Base-by-base conservation (phyloP, 1,139 yeast species). In the Scheffersomyces parashehatae region DNA sequence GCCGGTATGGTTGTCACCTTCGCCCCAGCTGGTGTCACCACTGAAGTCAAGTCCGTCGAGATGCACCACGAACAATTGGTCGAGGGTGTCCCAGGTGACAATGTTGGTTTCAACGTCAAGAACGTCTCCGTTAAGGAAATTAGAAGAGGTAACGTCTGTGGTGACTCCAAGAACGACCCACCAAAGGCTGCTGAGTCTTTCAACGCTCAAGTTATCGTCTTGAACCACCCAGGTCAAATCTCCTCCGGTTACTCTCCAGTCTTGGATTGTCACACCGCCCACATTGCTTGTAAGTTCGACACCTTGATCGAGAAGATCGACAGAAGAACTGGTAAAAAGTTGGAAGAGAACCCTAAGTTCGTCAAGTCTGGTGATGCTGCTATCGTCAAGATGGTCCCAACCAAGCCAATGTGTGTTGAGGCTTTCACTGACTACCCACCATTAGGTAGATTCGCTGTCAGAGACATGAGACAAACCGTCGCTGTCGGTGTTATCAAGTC, bases 401-500 rank as follows among this genome's bases (percentile, higher is more conserved):
- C 95, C 75, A 88, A 88, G 88, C 96, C 96, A 74, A 85, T 88
- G 95, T 88, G 95, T 81, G 96, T 88, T 74, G 96, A 88, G 83
- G 82, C 95, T 67, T 88, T 85, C 95, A 81, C 95, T 69, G 93
- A 88, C 77, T 89, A 88, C 91, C 96, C 97, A 79, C 97, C 97
- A 74, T 87, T 89, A 73, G 97, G 97, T 75, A 89, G 97, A 85
- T 90, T 90, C 83, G 97, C 97, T 71, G 97, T 90, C 83, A 93
- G 97, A 86, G 97, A 90, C 80, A 90, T 90, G 97, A 88, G 97
- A 86, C 97, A 89, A 81, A 90, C 97, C 64, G 98, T 91, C 68
- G 97, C 97, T 73, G 97, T 91, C 75, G 98, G 97, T 89, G 97
- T 91, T 74, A 89, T 91, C 93, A 91, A 91, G 88, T 79, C 95